Evolutionary conservation across 1,284 basidiomycete genomes (phyloP), one percentile per base, ranked within the genome.

Genomic region (Tetrapyrgos nigripes): DNA sequence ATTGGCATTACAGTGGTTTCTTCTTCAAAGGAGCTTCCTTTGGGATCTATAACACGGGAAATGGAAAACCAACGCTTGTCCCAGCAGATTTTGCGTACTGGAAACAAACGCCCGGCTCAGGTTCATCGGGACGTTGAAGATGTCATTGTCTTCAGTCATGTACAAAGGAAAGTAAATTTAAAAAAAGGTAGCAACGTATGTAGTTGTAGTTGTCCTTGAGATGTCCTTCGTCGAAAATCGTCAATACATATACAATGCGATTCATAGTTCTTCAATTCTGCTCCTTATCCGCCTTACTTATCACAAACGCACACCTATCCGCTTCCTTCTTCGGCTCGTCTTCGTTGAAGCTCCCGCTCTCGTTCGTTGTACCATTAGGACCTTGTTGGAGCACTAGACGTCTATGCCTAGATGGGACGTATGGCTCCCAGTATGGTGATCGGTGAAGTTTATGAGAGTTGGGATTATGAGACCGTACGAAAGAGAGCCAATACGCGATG

Each of bases 401-500:
- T 61, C 68, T 71, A 3, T 55, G 47, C n/a, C 21, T 2, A 28
- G n/a, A 1, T 4, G 26, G 8, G 23, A 24, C 24, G 61, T 77
- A 82, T 43, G 55, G 60, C 10, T 71, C 55, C 82, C 82, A 84
- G 11, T 50, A 58, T 0, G 83, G 83, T 3, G 83, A 81, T 8
- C 76, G 69, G 1, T 71, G 62, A 2, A 85, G 78, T 66, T 80
- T 83, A 71, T 75, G 74, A 21, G 76, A 78, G 71, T 82, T 85
- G 2, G 83, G 83, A 66, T 84, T 64, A 1, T 75, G 76, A 2
- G 77, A 66, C 33, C 83, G 81, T 14, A 85, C 83, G 64, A 86
- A 86, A 1, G 84, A 86, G 13, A 85, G 72, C 82, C 83, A 85
- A 66, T 85, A 85, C 10, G 83, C 83, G 52, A 85, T 83, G 28